phyloP scores from a whole-genome alignment of 768 basidiomycete species.

The Lactarius psammicola region DNA sequence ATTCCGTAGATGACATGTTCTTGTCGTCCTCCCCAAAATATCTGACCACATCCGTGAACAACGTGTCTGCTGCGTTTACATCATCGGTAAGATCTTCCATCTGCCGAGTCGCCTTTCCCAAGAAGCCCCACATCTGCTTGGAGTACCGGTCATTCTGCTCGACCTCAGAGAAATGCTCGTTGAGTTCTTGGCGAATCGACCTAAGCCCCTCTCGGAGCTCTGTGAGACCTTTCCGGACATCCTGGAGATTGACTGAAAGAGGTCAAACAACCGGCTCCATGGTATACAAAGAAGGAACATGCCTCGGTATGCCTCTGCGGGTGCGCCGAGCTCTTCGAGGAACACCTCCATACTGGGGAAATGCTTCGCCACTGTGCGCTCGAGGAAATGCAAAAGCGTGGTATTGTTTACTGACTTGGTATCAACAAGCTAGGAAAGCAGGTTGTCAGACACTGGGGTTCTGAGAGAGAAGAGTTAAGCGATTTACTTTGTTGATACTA shows the following conservation, averaged over 20 bases:
- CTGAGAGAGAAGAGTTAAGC: background rate
- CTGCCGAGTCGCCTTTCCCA: constrained; percentile 68
- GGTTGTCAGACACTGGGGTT: background rate
- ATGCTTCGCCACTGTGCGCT: constrained; percentile 81
- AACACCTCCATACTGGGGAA: constrained; percentile 88
- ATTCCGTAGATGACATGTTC: constrained; percentile 82
- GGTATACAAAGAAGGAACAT: background rate
- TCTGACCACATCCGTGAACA: constrained; percentile 78
- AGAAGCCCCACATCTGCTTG: constrained; percentile 89
- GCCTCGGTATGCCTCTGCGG: constrained; percentile 90
- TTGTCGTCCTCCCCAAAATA: constrained; percentile 95
- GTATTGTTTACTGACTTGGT: constrained; percentile 96
- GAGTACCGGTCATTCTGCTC: constrained; percentile 75
- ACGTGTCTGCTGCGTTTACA: constrained; percentile 80
- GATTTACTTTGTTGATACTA: constrained; percentile 89
- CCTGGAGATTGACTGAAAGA: constrained; percentile 73
- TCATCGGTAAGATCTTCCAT: constrained; percentile 85
- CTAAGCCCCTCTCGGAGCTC: constrained; percentile 78
- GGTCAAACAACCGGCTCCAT: constrained; percentile 22
- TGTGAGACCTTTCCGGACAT: constrained; percentile 71
- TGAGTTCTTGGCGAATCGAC: constrained; percentile 74
- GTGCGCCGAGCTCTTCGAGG: constrained; percentile 82
- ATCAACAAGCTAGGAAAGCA: constrained; percentile 75
- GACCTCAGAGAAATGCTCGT: constrained; percentile 74
- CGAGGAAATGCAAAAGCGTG: constrained; percentile 92